Base-by-base conservation (phyloP, 176 grass and related monocot genomes). In the Canna indica region DNA sequence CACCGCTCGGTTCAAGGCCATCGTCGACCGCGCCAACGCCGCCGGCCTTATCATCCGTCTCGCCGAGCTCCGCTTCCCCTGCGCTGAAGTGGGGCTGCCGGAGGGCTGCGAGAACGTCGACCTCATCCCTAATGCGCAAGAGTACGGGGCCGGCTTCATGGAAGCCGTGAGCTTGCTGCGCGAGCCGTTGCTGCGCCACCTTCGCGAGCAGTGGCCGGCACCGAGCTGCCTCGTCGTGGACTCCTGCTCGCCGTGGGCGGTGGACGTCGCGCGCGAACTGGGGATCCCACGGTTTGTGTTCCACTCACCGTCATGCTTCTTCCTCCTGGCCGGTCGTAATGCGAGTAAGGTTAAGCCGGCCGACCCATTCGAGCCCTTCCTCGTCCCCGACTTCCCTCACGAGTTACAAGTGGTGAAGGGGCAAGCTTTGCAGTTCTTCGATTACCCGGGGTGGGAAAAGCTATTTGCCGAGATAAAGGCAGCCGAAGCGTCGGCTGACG, bases 221-320 rank as follows among this genome's bases (percentile, higher is more conserved):
- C 80, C 80, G 52, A 82, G 52, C 32, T 82, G 80, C 52, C 42
- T 82, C 14, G 62, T 82, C 32, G 76, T 64, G 1, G 80, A 82
- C 15, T 0, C 3, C 7, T 50, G 41, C 33, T 64, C 64, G 18
- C 26, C 73, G 3, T 82, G 80, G 80, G 76, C 80, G 1, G 36
- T 65, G 47, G 73, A 71, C 32, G 50, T 82, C 20, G 80, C 80
- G 2, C 17, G 30, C 24, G 73, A 76, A 14, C 73, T 82, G 15
- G 61, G 79, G 8, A 47, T 75, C 20, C 79, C 79, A 3, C 66
- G 79, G 64, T 25, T 81, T 45, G 30, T n/a, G 15, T 82, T 82
- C 39, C 5, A 63, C 15, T 36, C 65, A 3, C 68, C 59, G 14
- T 46, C 47, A 0, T 47, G 42, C 53, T 76, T 82, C 27, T 29